Evolutionary conservation across 163 green algal species (phyloP), one percentile per base, ranked within the genome.

Genomic region (Scenedesmus sp.): DNA sequence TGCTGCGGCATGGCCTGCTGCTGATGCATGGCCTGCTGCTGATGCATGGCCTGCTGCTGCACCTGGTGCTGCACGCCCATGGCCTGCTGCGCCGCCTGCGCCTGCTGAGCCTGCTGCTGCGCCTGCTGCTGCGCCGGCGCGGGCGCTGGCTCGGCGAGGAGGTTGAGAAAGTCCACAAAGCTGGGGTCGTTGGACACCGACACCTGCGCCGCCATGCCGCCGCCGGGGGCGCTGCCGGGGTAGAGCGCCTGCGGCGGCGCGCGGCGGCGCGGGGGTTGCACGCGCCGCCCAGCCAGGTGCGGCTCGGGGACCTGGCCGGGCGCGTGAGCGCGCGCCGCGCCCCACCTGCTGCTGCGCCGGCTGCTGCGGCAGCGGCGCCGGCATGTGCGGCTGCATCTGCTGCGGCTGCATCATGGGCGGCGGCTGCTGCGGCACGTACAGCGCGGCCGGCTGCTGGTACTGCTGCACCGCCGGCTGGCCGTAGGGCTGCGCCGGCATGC

Each of bases 121-220:
- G 33, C 22, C 44, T 75, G 48, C 26, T 63, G 33, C 33, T 26
- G 31, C 4, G 24, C 28, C 29, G 50, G 47, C 20, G 26, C 24
- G 17, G 33, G 14, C 20, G 26, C 10, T 5, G 66, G 66, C 66
- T 65, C 31, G 50, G 42, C 58, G 14, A 45, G 54, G 34, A 58
- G 57, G 63, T 57, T 39, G 36, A 77, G 69, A 44, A 77, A 77
- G 26, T 77, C 54, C 44, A 10, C 13, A 53, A 77, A 77, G 33
- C 31, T 42, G 11, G 54, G 69, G 26, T 77, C 69, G 14, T 39
- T 51, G 31, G 17, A 47, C 7, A 66, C 13, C 26, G 54, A 69
- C 9, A 48, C 39, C 36, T 77, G 69, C n/a, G 31, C 24, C 10
- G 36, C 14, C 13, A 77, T 77, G 34, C 22, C 36, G 20, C 45